These are phyloP conservation scores for Miscanthus lutarioriparius DNA, from an alignment of 176 grass and related monocot genomes.

Conservation along the genomic window DNA sequence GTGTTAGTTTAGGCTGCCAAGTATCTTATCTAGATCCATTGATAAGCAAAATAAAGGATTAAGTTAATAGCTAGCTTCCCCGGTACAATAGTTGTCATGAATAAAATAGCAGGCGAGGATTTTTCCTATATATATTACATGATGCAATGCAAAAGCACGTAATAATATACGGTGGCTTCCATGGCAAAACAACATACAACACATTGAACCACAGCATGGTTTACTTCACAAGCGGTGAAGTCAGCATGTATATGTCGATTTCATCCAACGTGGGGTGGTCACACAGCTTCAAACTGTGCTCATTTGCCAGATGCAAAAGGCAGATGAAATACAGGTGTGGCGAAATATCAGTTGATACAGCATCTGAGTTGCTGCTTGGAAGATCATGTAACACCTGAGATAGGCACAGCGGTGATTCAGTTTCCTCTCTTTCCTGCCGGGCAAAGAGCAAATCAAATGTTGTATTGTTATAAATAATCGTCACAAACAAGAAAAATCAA, in stretches of 20 bases:
- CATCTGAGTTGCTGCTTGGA: constrained; percentile 52
- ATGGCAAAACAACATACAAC: neutral
- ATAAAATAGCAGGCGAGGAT: neutral
- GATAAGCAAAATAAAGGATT: neutral
- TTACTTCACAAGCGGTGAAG: constrained; percentile 46
- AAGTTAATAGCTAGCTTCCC: neutral
- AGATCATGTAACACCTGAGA: constrained; percentile 65
- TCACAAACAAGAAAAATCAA: neutral
- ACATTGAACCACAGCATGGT: neutral
- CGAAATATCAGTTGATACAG: constrained; percentile 64
- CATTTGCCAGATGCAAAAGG: constrained; percentile 90
- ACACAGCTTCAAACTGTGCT: constrained; percentile 57
- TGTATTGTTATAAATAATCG: constrained; percentile 7
- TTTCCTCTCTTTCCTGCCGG: constrained; percentile 39
- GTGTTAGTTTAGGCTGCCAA: neutral
- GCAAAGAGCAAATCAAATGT: constrained; percentile 7
- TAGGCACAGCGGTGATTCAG: constrained; percentile 41
- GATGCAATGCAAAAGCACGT: neutral
- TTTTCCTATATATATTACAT: constrained; percentile 15
- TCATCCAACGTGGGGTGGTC: constrained; percentile 77
- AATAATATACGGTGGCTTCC: neutral
- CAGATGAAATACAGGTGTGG: constrained; percentile 94
- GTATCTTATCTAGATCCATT: neutral
- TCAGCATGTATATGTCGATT: constrained; percentile 69
- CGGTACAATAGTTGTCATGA: neutral